Percentiles rank a stretch among this genome's conserved stretches.
phyloP scores from a whole-genome alignment of 2,329 filamentous ascomycete genomes.

The Bipolaris zeicola region DNA sequence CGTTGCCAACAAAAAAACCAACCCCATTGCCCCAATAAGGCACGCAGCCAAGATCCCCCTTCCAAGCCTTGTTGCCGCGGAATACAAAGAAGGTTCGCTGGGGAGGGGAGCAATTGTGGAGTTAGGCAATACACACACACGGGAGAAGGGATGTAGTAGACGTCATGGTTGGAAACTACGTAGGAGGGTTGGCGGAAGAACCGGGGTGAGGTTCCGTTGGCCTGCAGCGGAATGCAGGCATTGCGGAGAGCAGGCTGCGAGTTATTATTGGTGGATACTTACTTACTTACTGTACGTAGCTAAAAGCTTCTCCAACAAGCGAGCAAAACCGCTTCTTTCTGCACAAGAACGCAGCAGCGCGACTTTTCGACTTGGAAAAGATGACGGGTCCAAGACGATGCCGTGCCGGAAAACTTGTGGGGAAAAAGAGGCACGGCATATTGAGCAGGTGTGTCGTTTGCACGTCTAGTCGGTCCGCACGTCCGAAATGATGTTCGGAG shows the following conservation, averaged over 20 bases:
- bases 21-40: constrained; percentile 22
- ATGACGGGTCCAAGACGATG: constrained; percentile 1
- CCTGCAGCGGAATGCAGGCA: constrained; percentile 18
- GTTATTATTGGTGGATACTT: constrained; percentile 39
- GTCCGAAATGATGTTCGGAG: constrained; percentile 2
- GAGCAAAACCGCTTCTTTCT: constrained; percentile 1
- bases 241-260: background rate
- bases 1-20: constrained; percentile 8
- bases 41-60: constrained; percentile 24
- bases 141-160: constrained; percentile 1
- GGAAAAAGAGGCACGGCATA: background rate
- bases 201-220: constrained; percentile 31
- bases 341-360: constrained; percentile 4
- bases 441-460: background rate
- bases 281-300: too few relatives aligned
- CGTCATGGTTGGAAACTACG: constrained; percentile 17
- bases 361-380: background rate
- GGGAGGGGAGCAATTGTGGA: too few relatives aligned
- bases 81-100: background rate
- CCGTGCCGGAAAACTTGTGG: background rate
- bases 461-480: constrained; percentile 8
- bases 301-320: constrained; percentile 23
- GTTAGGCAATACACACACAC: too few relatives aligned
- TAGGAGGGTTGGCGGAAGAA: constrained; percentile 29
- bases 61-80: constrained; percentile 20